These are phyloP conservation scores for Lasiosphaeriaceae sp. DNA, from an alignment of 495 filamentous ascomycete species.

Conservation along the genomic window DNA sequence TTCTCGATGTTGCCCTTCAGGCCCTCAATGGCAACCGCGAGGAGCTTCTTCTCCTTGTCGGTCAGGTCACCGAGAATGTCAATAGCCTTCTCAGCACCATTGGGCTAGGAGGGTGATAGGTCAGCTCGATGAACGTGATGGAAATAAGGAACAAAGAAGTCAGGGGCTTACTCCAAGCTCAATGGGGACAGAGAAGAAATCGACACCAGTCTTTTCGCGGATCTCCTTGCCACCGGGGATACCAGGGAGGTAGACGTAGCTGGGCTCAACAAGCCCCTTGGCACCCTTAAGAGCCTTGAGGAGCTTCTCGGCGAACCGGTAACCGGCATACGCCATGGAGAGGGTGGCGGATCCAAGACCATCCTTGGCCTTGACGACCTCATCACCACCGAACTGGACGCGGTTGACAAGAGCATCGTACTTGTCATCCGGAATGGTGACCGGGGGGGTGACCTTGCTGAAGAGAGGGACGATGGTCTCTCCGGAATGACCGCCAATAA, in stretches of 20 bases:
- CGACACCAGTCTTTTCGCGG: constrained; percentile 71
- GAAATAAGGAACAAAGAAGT: not conserved
- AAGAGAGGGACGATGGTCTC: constrained; percentile 97
- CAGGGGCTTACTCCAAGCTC: constrained; percentile 76
- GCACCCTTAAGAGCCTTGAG: constrained; percentile 84
- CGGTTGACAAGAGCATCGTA: constrained; percentile 83
- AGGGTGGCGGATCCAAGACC: constrained; percentile 92
- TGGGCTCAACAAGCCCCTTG: constrained; percentile 89
- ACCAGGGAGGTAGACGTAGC: constrained; percentile 90
- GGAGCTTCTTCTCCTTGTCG: constrained; percentile 80
- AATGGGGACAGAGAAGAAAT: constrained; percentile 94
- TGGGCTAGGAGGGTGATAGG: constrained; percentile 51
- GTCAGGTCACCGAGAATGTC: constrained; percentile 72
- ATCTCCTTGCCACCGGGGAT: constrained; percentile 83
- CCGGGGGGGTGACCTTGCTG: constrained; percentile 76
- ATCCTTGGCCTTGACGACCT: constrained; percentile 97
- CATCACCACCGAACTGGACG: constrained; percentile 97
- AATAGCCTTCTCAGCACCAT: constrained; percentile 74
- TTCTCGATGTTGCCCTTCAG: constrained; percentile 91
- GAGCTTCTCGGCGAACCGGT: constrained; percentile 89
- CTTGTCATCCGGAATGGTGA: constrained; percentile 81
- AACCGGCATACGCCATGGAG: constrained; percentile 97
- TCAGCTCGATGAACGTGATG: constrained; percentile 22
- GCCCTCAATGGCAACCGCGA: constrained; percentile 66
- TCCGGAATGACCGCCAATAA: constrained; percentile 95